phyloP scores from a whole-genome alignment of 371 early-diverging fungal species.

The Mucor piriformis region DNA sequence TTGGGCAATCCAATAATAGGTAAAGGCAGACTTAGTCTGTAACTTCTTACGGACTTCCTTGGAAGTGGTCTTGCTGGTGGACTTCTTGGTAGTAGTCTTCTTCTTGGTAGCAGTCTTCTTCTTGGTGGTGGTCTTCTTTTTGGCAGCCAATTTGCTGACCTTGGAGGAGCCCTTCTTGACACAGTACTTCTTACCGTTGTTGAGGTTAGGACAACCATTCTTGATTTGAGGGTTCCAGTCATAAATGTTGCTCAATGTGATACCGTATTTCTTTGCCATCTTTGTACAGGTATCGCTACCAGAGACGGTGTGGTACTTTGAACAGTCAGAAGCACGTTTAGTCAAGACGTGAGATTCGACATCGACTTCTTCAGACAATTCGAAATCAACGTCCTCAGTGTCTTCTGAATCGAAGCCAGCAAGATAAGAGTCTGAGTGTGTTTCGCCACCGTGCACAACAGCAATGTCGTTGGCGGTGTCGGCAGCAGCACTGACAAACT shows the following conservation, averaged over 20 bases:
- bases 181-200: conserved; percentile 48
- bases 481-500: conserved; percentile 11
- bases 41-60: conserved; percentile 40
- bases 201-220: conserved; percentile 36
- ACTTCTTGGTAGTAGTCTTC: conserved; percentile 19
- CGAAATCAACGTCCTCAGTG: conserved; percentile 29
- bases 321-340: conserved; percentile 22
- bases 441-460: conserved; percentile 10
- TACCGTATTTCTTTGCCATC: conserved; percentile 37
- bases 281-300: conserved; percentile 42
- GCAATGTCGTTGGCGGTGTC: conserved; percentile 3
- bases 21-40: conserved; percentile 42
- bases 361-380: conserved; percentile 30
- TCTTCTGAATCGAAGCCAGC: conserved; percentile 30
- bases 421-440: conserved; percentile 19
- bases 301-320: conserved; percentile 30
- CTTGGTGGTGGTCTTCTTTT: conserved; percentile 20
- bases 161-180: conserved; percentile 18
- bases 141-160: conserved; percentile 9
- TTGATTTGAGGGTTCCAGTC: conserved; percentile 44
- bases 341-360: conserved; percentile 4
- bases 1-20: conserved; percentile 57
- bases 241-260: conserved; percentile 33
- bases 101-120: conserved; percentile 22
- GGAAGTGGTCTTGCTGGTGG: conserved; percentile 10